A percentile compares a stretch with the other conserved stretches of the same genome.
phyloP scores from a whole-genome alignment of 2,329 filamentous ascomycete species.

The Stachybotrys echinatus region DNA sequence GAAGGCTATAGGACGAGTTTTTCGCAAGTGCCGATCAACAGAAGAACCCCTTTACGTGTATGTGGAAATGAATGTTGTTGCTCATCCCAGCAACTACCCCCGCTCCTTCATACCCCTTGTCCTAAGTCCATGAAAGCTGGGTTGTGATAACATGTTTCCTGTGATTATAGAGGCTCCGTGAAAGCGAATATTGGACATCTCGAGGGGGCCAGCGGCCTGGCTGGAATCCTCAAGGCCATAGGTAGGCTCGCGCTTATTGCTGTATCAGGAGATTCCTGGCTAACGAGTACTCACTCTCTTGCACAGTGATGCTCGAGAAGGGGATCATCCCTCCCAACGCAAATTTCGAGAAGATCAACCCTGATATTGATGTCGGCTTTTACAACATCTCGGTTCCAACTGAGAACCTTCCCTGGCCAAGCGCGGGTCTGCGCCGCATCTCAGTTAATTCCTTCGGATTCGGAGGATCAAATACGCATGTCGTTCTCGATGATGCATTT shows the following conservation, averaged over 20 bases:
- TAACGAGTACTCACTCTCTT: not conserved
- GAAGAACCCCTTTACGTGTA: slow-evolving; percentile 6
- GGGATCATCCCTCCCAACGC: slow-evolving; percentile 9
- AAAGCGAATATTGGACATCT: slow-evolving; percentile 19
- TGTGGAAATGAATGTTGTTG: no score
- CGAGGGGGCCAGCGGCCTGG: slow-evolving; percentile 10
- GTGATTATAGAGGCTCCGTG: slow-evolving; percentile 9
- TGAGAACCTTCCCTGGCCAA: not conserved
- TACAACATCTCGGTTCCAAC: not conserved
- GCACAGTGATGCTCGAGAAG: slow-evolving; percentile 8
- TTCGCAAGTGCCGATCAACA: not conserved
- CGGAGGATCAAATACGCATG: slow-evolving; percentile 37
- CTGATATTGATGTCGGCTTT: not conserved
- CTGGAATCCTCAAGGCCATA: slow-evolving; percentile 8
- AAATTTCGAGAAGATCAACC: slow-evolving; percentile 6
- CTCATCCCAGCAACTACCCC: not conserved
- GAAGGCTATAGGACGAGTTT: slow-evolving; percentile 2
- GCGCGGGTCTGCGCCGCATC: not conserved
- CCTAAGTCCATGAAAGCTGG: not conserved
- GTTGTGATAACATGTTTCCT: not conserved
- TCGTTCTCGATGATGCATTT: slow-evolving; percentile 23
- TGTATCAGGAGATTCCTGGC: not conserved
- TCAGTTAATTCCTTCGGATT: slow-evolving; percentile 42
- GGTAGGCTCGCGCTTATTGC: not conserved
- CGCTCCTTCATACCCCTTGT: not conserved